These are phyloP conservation scores for Linum trigynum DNA, from an alignment of 345 rosid genomes.

Conservation along the genomic window DNA sequence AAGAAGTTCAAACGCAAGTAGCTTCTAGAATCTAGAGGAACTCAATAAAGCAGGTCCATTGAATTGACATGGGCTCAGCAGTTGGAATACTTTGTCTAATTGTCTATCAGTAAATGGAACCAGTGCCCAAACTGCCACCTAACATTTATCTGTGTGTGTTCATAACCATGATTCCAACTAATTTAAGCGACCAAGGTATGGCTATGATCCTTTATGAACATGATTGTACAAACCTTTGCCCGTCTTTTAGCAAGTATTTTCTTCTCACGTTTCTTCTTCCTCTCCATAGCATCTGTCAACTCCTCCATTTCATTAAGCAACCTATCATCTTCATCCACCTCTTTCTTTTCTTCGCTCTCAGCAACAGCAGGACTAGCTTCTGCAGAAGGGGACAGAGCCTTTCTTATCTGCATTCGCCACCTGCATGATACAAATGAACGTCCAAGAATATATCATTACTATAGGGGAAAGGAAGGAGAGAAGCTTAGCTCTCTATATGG, in stretches of 20 bases:
- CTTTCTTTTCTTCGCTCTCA: constrained; percentile 33
- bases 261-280: constrained; percentile 68
- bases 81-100: too few relatives aligned
- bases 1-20: not conserved
- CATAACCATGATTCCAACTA: too few relatives aligned
- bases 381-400: constrained; percentile 59
- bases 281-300: constrained; percentile 58
- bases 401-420: constrained; percentile 80
- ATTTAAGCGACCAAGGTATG: too few relatives aligned
- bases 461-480: not conserved
- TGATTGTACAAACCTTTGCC: constrained; percentile 50
- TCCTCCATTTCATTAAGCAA: constrained; percentile 93
- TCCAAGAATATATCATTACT: not conserved
- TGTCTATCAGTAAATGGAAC: too few relatives aligned
- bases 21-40: not conserved
- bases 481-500: not conserved
- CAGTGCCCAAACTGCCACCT: too few relatives aligned
- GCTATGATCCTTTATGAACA: not conserved
- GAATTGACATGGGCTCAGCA: too few relatives aligned
- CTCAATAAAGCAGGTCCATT: not conserved
- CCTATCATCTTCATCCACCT: constrained; percentile 71
- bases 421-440: constrained; percentile 27
- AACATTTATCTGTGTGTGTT: too few relatives aligned
- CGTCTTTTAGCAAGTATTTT: constrained; percentile 65
- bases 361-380: constrained; percentile 35